phyloP scores from a whole-genome alignment of 306 rosid genomes.

The Prunus salicina region DNA sequence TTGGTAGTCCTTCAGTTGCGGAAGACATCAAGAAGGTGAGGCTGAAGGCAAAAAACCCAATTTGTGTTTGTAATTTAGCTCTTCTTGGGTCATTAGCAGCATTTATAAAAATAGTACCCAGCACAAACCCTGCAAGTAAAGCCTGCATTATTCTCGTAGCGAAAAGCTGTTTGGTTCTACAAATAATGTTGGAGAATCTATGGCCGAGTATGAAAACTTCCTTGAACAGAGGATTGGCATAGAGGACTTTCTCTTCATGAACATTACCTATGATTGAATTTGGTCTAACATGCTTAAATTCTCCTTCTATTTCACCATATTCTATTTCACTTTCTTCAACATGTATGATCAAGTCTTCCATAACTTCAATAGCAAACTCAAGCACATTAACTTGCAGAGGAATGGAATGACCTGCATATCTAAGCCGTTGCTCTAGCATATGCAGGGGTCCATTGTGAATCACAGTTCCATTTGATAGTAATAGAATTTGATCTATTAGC shows the following conservation, averaged over 20 bases:
- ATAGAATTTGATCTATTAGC: conserved; percentile 37
- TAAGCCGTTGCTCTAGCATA: conserved; percentile 30
- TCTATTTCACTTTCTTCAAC: conserved; percentile 15
- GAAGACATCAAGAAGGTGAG: no score
- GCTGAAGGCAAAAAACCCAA: conserved; percentile 50
- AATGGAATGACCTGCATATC: conserved; percentile 27
- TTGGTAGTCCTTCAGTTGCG: no score
- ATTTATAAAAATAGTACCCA: conserved; percentile 64
- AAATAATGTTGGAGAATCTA: conserved; percentile 39
- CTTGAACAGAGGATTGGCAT: conserved; percentile 21
- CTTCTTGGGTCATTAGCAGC: conserved; percentile 27
- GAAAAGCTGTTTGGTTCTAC: conserved; percentile 50
- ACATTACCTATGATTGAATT: background rate
- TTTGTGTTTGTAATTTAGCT: conserved; percentile 42
- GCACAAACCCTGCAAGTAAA: conserved; percentile 53
- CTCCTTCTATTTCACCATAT: conserved; percentile 4
- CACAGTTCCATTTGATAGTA: conserved; percentile 34
- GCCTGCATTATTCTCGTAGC: conserved; percentile 62
- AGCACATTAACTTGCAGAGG: conserved; percentile 22
- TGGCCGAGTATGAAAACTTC: conserved; percentile 33
- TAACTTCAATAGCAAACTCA: conserved; percentile 6
- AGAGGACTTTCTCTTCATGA: conserved; percentile 12
- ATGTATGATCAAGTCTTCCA: conserved; percentile 20
- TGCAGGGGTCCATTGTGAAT: conserved; percentile 40
- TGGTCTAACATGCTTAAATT: conserved; percentile 1